These are phyloP conservation scores for Juncus inflexus DNA, from an alignment of 176 grass and related monocot species.

Conservation along the genomic window DNA sequence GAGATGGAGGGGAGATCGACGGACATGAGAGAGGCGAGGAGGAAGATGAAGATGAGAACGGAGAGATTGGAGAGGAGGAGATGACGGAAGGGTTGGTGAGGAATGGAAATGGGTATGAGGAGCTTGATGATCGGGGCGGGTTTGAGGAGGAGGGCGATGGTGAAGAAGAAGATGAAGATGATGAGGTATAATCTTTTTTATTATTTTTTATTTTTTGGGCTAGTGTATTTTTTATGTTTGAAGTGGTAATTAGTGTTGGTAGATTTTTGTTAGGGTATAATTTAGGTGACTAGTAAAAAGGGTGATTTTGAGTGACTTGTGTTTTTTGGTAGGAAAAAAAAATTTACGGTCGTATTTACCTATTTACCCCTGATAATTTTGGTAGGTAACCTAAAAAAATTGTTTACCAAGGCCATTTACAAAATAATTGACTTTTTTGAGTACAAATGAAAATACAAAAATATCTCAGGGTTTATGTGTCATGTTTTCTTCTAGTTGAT, in stretches of 20 bases:
- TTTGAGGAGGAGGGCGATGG: conserved; percentile 55
- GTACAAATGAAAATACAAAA: no score
- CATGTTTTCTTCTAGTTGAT: no score
- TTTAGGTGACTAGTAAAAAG: no score
- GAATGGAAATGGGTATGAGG: conserved; percentile 36
- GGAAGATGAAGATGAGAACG: conserved; percentile 77
- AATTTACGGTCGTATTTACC: no score
- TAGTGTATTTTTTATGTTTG: not conserved
- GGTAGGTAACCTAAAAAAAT: no score
- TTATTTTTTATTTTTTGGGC: not conserved
- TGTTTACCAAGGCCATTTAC: no score
- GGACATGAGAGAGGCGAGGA: conserved; percentile 91
- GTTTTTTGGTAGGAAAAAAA: no score
- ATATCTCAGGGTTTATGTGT: no score
- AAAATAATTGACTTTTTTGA: no score
- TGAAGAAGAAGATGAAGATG: conserved; percentile 56
- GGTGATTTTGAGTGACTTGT: no score
- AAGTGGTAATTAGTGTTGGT: not conserved
- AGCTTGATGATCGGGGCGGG: conserved; percentile 46
- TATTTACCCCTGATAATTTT: no score
- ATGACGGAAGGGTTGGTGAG: conserved; percentile 43
- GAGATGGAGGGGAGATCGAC: conserved; percentile 64
- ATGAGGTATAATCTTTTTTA: conserved; percentile 73
- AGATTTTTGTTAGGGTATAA: not conserved
- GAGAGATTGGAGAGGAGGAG: conserved; percentile 81